Percentiles rank a stretch among this genome's conserved stretches.
These are phyloP conservation scores for Gossypium thurberi DNA, from an alignment of 345 rosid genomes.

Conservation along the genomic window DNA sequence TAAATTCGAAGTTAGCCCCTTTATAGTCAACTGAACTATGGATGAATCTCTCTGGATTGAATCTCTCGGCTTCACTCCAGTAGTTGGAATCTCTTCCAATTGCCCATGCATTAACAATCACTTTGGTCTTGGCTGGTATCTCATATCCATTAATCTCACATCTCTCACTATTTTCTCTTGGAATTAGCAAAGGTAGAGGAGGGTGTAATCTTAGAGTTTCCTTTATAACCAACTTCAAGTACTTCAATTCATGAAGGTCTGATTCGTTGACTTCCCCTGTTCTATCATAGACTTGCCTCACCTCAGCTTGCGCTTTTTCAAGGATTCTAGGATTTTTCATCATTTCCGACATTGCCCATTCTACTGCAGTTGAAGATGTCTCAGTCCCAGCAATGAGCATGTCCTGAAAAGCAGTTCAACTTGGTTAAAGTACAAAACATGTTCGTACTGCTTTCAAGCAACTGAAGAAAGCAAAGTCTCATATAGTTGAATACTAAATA, in stretches of 20 bases:
- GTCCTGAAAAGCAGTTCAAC: not conserved
- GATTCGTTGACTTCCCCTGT: slow-evolving; percentile 21
- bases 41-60: slow-evolving; percentile 26
- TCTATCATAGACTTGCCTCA: slow-evolving; percentile 15
- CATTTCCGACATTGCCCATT: not conserved
- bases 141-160: not conserved
- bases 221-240: slow-evolving; percentile 23
- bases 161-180: slow-evolving; percentile 20
- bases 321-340: slow-evolving; percentile 25
- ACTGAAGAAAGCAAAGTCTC: too few species aligned
- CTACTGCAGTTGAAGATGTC: not conserved
- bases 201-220: slow-evolving; percentile 30
- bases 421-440: not conserved
- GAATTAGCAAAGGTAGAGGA: slow-evolving; percentile 22
- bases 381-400: not conserved
- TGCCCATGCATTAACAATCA: slow-evolving; percentile 26
- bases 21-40: slow-evolving; percentile 20
- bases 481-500: too few species aligned
- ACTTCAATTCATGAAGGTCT: slow-evolving; percentile 17
- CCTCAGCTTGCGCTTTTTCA: slow-evolving; percentile 28
- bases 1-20: slow-evolving; percentile 17
- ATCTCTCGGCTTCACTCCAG: slow-evolving; percentile 24
- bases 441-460: too few species aligned
- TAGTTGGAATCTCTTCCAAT: slow-evolving; percentile 23
- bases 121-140: not conserved